Evolutionary conservation across 495 filamentous ascomycete species (phyloP).

Genomic region (Neurospora sp.): DNA sequence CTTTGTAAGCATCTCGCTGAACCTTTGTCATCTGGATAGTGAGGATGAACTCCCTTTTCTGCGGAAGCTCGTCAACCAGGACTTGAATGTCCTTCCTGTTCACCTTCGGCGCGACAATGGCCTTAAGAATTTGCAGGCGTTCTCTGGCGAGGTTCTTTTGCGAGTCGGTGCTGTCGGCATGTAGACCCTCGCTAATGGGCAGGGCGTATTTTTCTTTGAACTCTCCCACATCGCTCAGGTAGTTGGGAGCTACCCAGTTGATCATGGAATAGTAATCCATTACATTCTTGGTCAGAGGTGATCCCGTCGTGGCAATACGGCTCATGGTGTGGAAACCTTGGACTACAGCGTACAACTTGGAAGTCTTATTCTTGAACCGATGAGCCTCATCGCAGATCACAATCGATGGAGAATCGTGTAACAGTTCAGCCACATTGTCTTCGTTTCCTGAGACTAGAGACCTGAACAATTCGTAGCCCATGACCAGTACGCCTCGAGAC

Average conservation of each 20-base stretch:
- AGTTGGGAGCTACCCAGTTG: constrained; percentile 76
- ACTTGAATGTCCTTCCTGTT: constrained; percentile 61
- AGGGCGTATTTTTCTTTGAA: constrained; percentile 60
- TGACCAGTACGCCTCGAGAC: constrained; percentile 61
- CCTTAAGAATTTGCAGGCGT: constrained; percentile 59
- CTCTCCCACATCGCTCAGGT: constrained; percentile 53
- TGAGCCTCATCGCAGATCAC: constrained; percentile 90
- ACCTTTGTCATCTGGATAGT: constrained; percentile 56
- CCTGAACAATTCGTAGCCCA: constrained; percentile 61
- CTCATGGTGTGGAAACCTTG: constrained; percentile 52
- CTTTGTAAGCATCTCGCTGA: constrained; percentile 54
- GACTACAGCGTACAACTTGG: constrained; percentile 43
- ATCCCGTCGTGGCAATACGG: constrained; percentile 81
- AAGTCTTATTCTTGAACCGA: constrained; percentile 52
- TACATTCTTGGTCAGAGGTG: constrained; percentile 75
- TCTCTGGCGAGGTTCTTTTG: constrained; percentile 51
- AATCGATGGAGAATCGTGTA: constrained; percentile 56
- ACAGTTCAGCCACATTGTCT: constrained; percentile 23
- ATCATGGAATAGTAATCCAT: constrained; percentile 78
- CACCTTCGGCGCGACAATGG: constrained; percentile 68
- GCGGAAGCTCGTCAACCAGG: constrained; percentile 52
- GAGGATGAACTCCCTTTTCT: constrained; percentile 75
- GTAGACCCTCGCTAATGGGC: constrained; percentile 65
- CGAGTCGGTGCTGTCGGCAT: constrained; percentile 43
- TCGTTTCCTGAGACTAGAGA: constrained; percentile 18